phyloP scores from a whole-genome alignment of 768 basidiomycete genomes.

The Amanita exitialis region DNA sequence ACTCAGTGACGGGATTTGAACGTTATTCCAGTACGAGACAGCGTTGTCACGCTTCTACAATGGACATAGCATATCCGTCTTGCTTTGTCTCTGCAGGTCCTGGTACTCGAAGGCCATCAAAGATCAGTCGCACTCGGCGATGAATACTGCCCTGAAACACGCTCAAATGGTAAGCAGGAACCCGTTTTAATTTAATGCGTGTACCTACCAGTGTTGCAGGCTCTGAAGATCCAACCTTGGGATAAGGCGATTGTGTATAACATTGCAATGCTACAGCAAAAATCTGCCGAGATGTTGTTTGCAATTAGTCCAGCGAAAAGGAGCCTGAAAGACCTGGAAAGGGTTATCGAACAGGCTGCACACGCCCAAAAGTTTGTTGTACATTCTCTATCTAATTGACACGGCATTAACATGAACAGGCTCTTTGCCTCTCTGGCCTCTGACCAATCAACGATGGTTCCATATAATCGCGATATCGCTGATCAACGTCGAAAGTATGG shows the following conservation, averaged over 20 bases:
- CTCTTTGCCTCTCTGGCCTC: constrained; percentile 77
- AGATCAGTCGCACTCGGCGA: constrained; percentile 72
- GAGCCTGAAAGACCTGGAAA: constrained; percentile 68
- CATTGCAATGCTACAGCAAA: constrained; percentile 97
- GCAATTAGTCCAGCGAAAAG: constrained; percentile 66
- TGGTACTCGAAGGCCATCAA: constrained; percentile 94
- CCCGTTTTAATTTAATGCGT: background rate
- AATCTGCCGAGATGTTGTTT: constrained; percentile 85
- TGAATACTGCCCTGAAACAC: constrained; percentile 78
- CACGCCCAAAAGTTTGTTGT: constrained; percentile 74
- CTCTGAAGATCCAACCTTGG: constrained; percentile 70
- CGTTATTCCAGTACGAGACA: constrained; percentile 68
- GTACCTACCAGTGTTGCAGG: constrained; percentile 35
- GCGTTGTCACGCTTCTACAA: constrained; percentile 73
- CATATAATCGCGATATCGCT: constrained; percentile 81
- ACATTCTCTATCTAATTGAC: background rate
- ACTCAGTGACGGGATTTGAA: background rate
- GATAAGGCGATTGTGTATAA: constrained; percentile 93
- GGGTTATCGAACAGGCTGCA: constrained; percentile 68
- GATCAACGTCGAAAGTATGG: constrained; percentile 88
- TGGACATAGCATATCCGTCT: constrained; percentile 61
- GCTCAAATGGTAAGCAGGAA: constrained; percentile 55
- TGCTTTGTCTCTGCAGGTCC: constrained; percentile 82
- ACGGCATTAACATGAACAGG: constrained; percentile 27
- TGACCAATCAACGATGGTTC: constrained; percentile 57